Base-by-base conservation (phyloP, 176 grass and related monocot species). In the Musa itinerans region DNA sequence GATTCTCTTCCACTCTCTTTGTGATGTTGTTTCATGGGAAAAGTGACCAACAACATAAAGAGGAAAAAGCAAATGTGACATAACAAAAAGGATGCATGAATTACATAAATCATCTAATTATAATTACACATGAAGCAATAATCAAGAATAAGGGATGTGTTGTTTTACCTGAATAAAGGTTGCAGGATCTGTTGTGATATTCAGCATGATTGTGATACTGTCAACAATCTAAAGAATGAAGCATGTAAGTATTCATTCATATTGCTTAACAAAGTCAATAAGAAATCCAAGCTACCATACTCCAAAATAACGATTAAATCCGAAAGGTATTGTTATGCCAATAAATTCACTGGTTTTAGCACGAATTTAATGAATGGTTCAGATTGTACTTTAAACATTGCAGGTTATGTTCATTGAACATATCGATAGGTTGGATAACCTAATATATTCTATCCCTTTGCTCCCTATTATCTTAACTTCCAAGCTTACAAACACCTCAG, bases 91-190 rank as follows among this genome's bases (percentile, higher is more conserved):
- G 29, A 34, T 34, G 29, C 29, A 34, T 34, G 29, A 34, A 34
- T 34, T 4, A 34, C 29, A 34, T 34, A 34, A 5, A 34, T 34
- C 29, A 5, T 5, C 29, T 5, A 5, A 26, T 26, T 17, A 17
- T 25, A 53, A 9, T 19, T 73, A 26, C 25, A 54, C 11, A 34
- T 65, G 63, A 12, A 65, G 23, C 68, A 71, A 16, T 34, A 12
- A 74, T n/a, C 72, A 29, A 7, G 11, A 58, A n/a, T 7, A 52
- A 52, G 19, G 10, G 7, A 23, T 20, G 23, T 1, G 14, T 1
- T 21, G 1, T 70, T 71, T 57, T 74, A 92, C 92, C 92, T 92
- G 92, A 78, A 96, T 84, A 82, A 96, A 92, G 25, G 92, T 92
- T 63, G 85, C 92, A 43, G 89, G 92, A 84, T 92, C 89, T 26